phyloP scores from a whole-genome alignment of 306 rosid species.

The Corylus avellana region DNA sequence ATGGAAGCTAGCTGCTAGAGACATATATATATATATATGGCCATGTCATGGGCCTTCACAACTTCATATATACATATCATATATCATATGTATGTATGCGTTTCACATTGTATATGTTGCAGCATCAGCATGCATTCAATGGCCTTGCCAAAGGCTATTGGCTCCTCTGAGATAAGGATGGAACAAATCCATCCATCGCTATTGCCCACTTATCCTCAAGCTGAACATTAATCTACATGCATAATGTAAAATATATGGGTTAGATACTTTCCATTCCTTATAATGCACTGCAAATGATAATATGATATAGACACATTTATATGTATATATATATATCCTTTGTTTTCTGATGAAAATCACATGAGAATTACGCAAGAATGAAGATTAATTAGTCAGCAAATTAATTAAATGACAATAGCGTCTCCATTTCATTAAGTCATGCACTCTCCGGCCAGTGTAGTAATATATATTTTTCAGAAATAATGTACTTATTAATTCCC shows the following conservation, averaged over 20 bases:
- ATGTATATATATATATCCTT: background rate
- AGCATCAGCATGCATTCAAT: slow-evolving; percentile 27
- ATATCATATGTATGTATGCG: background rate
- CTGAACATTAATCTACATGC: slow-evolving; percentile 19
- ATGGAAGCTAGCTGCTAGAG: background rate
- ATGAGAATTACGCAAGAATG: too few species aligned
- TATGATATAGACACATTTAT: background rate
- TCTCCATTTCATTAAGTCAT: too few species aligned
- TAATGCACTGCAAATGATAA: background rate
- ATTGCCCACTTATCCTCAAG: background rate
- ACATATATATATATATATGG: slow-evolving; percentile 25
- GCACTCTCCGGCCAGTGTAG: too few species aligned
- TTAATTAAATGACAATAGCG: too few species aligned
- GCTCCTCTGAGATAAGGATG: background rate
- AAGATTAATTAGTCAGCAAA: too few species aligned
- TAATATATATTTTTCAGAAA: too few species aligned
- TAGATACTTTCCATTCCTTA: slow-evolving; percentile 7
- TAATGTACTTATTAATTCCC: too few species aligned
- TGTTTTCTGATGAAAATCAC: background rate
- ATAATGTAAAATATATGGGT: slow-evolving; percentile 13
- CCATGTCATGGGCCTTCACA: slow-evolving; percentile 31
- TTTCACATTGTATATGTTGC: background rate
- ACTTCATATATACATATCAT: background rate
- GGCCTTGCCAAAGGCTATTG: background rate
- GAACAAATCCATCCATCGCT: background rate